Base-by-base conservation (phyloP, 1,284 basidiomycete genomes). In the Cutaneotrichosporon sp. region DNA sequence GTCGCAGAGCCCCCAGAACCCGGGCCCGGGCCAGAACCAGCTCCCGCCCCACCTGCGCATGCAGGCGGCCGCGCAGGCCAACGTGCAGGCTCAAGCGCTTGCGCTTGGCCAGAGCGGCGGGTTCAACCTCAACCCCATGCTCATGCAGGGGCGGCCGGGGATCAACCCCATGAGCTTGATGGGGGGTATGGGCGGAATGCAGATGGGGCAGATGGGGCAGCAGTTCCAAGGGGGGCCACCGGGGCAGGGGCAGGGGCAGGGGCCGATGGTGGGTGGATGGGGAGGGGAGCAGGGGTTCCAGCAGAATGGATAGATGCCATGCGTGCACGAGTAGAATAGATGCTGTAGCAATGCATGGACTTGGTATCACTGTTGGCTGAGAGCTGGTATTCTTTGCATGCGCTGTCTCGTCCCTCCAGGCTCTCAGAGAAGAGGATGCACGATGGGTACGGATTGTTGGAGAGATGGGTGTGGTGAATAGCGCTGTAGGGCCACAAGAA, bases 81-180 rank as follows among this genome's bases (percentile, higher is more conserved):
- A 60, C 22, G 59, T 49, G 11, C 63, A 64, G 43, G 63, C 62
- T 14, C 62, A 54, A 43, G 62, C 59, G 20, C 57, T 59, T 18
- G 59, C 54, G 34, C 43, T 51, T 5, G 56, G 56, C 14, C 56
- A 45, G 53, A 38, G 33, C 11, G 55, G 50, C 9, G 58, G 58
- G 9, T 52, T 52, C 33, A 43, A 53, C 14, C 49, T 58, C 56
- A 53, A 53, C 42, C 51, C 58, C 20, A 51, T 45, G 10, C 24
- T 54, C 38, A 50, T 63, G 45, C 59, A 36, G 45, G 25, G 46
- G 16, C 20, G 46, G 33, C 14, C 52, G 20, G 53, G 42, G 20
- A 53, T 53, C 20, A 34, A 42, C 22, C 51, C 51, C 9, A 36
- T 34, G 33, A 13, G 22, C 5, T 34, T 46, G 43, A 56, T 56